Percentiles rank a stretch among this genome's conserved stretches.
phyloP scores from a whole-genome alignment of 2,329 filamentous ascomycete species.

The Alternaria atra region DNA sequence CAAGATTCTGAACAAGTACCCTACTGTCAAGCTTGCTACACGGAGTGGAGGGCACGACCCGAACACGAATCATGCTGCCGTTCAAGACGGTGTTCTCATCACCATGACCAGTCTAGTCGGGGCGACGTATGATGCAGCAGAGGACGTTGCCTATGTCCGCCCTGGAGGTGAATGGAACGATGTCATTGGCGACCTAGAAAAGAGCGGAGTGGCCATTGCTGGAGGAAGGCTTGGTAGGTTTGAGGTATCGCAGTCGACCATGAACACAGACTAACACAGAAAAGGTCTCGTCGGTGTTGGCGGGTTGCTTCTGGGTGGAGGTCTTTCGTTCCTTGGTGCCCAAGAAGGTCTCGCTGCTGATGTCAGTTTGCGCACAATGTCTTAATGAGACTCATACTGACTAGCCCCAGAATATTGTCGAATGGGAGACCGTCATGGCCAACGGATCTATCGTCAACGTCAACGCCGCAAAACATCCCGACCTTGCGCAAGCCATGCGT shows the following conservation, averaged over 20 bases:
- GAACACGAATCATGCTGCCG: constrained; percentile 47
- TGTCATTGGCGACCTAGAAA: constrained; percentile 47
- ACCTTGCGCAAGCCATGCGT: constrained; percentile 47
- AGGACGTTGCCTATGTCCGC: constrained; percentile 50
- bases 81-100: constrained; percentile 52
- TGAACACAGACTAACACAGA: constrained; percentile 2
- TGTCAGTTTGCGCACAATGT: constrained; percentile 14
- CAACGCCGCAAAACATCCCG: constrained; percentile 34
- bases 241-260: not conserved
- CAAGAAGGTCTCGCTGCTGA: constrained; percentile 40
- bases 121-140: constrained; percentile 46
- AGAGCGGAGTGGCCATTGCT: constrained; percentile 48
- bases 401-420: constrained; percentile 35
- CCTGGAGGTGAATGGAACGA: constrained; percentile 55
- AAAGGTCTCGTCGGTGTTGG: constrained; percentile 35
- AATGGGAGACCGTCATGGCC: constrained; percentile 45
- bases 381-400: not conserved
- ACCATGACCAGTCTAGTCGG: constrained; percentile 47
- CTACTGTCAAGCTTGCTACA: constrained; percentile 34
- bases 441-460: constrained; percentile 41
- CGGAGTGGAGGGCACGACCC: constrained; percentile 51
- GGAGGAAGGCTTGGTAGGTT: constrained; percentile 33
- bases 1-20: constrained; percentile 34
- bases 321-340: constrained; percentile 35
- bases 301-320: constrained; percentile 30